Percentiles rank a stretch among this genome's conserved stretches.
These are phyloP conservation scores for Trametes gibbosa DNA, from an alignment of 768 basidiomycete species.

Conservation along the genomic window DNA sequence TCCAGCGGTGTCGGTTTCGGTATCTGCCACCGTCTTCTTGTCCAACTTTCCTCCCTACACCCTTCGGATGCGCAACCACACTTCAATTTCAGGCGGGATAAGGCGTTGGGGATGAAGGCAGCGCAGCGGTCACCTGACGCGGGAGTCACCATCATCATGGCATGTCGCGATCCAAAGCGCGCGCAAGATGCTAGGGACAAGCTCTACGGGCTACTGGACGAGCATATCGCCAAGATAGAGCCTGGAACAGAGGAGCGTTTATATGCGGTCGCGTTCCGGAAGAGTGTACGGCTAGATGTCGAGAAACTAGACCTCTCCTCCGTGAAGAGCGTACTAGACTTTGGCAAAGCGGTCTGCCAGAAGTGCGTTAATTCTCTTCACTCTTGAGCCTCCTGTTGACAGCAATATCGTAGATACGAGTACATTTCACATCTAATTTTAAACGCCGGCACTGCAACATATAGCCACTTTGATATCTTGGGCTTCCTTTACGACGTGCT, in stretches of 20 bases:
- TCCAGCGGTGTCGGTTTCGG: conserved; percentile 80
- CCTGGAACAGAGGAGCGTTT: conserved; percentile 41
- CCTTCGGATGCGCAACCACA: conserved; percentile 54
- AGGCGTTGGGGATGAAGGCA: conserved; percentile 11
- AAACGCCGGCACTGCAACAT: conserved; percentile 74
- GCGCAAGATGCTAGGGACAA: conserved; percentile 61
- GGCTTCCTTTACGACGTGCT: conserved; percentile 46
- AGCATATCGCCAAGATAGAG: conserved; percentile 43
- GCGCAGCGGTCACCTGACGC: conserved; percentile 35
- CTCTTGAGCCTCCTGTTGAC: neutral
- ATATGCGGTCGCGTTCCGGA: conserved; percentile 55
- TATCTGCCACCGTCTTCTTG: conserved; percentile 74
- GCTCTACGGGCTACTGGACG: conserved; percentile 53
- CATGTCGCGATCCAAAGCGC: conserved; percentile 65
- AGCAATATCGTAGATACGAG: conserved; percentile 50
- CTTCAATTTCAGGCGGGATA: conserved; percentile 27
- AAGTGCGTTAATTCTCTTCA: conserved; percentile 39
- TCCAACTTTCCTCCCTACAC: conserved; percentile 53
- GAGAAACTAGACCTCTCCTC: conserved; percentile 63
- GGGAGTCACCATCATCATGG: conserved; percentile 74
- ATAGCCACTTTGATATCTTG: conserved; percentile 51
- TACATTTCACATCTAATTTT: conserved; percentile 79
- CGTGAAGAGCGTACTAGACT: conserved; percentile 58
- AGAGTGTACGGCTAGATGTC: conserved; percentile 58
- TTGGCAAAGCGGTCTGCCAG: conserved; percentile 50